These are phyloP conservation scores for Yamadazyma aaseri DNA, from an alignment of 1,139 yeast genomes.

Conservation along the genomic window DNA sequence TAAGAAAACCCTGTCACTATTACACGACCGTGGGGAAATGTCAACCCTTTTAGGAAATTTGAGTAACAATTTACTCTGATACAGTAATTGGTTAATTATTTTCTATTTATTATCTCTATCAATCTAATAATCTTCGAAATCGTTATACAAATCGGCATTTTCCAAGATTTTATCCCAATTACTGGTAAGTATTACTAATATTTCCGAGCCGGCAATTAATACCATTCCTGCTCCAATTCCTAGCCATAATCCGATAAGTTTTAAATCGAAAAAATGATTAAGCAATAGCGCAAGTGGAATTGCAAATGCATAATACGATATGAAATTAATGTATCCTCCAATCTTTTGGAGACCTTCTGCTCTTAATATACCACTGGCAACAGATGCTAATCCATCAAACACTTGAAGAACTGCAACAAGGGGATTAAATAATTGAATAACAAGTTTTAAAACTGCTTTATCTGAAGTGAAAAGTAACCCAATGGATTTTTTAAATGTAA, in stretches of 20 bases:
- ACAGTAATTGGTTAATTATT: too few species aligned
- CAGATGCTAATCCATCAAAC: conserved; percentile 80
- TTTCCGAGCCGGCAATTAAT: conserved; percentile 64
- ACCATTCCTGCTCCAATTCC: conserved; percentile 80
- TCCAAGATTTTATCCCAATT: conserved; percentile 43
- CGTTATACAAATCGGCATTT: conserved; percentile 21
- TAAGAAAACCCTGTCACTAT: too few species aligned
- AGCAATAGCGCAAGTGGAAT: conserved; percentile 66
- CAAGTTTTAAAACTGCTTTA: conserved; percentile 53
- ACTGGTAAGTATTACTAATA: conserved; percentile 33
- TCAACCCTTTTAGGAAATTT: too few species aligned
- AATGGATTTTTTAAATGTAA: conserved; percentile 51
- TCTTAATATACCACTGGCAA: conserved; percentile 79
- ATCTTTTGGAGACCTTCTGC: conserved; percentile 86
- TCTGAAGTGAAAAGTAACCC: conserved; percentile 74
- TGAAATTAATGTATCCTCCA: conserved; percentile 76
- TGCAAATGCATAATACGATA: conserved; percentile 65
- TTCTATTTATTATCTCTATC: too few species aligned
- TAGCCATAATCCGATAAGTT: conserved; percentile 79
- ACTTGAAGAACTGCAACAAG: conserved; percentile 71
- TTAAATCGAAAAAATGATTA: conserved; percentile 53
- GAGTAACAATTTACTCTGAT: too few species aligned
- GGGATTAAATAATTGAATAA: conserved; percentile 55
- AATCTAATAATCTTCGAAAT: conserved; percentile 1
- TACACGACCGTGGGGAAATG: too few species aligned